Percentiles rank a stretch among this genome's conserved stretches.
Conservation (phyloP, 78 protist genomes). For the Dictyostelium discoideum region DNA sequence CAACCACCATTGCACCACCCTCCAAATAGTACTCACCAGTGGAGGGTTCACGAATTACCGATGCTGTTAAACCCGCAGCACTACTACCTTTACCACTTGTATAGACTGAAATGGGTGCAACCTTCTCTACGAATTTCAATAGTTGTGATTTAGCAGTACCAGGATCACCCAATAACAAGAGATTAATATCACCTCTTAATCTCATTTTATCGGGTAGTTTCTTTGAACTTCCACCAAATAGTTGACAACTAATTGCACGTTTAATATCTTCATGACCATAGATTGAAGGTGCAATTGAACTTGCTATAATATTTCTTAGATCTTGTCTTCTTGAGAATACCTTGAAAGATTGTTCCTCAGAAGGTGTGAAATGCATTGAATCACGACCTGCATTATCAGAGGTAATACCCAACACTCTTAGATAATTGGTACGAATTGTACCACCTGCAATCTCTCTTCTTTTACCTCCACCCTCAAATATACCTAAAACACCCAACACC, state of each 20-base stretch:
- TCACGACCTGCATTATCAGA: conserved; percentile 51
- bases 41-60: conserved; percentile 91
- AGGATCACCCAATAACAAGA: conserved; percentile 99
- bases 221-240: conserved; percentile 97
- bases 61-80: conserved; percentile 99
- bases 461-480: conserved; percentile 53
- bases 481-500: conserved; percentile 92
- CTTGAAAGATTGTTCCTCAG: conserved; percentile 87
- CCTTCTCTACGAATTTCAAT: conserved; percentile 96
- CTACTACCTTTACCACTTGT: conserved; percentile 99
- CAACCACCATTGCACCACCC: conserved; percentile 99
- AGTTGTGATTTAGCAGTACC: conserved; percentile 99
- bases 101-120: conserved; percentile 97
- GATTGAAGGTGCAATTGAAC: conserved; percentile 96
- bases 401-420: conserved; percentile 84
- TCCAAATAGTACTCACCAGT: conserved; percentile 97
- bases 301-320: conserved; percentile 73
- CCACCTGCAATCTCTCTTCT: conserved; percentile 15
- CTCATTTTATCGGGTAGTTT: conserved; percentile 93
- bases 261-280: conserved; percentile 97
- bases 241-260: conserved; percentile 93
- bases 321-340: conserved; percentile 66
- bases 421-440: conserved; percentile 84
- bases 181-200: conserved; percentile 99
- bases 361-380: conserved; percentile 49